A percentile compares a stretch with the other conserved stretches of the same genome.
Evolutionary conservation across 495 filamentous ascomycete genomes (phyloP).

Genomic region (Baudoinia panamericana): DNA sequence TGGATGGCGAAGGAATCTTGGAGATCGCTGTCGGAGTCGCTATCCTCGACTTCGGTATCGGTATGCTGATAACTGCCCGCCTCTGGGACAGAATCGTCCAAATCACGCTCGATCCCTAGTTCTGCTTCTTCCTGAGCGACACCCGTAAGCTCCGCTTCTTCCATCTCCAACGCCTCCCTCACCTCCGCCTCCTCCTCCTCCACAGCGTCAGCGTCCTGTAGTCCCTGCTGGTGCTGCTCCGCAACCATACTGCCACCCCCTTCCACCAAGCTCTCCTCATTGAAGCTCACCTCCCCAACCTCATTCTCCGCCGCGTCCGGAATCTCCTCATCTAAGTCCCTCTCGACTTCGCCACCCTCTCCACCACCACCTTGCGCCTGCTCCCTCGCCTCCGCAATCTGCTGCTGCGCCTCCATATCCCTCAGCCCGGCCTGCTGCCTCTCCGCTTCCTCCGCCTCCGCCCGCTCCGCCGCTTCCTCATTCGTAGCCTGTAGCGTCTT

Average conservation of each 20-base stretch:
- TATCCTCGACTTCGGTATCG: slow-evolving; percentile 63
- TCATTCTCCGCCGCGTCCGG: slow-evolving; percentile 47
- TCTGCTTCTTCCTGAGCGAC: slow-evolving; percentile 35
- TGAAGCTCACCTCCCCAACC: slow-evolving; percentile 24
- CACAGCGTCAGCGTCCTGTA: too few species aligned
- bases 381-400: slow-evolving; percentile 15
- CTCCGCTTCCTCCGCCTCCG: slow-evolving; percentile 29
- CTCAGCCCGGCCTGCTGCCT: slow-evolving; percentile 25
- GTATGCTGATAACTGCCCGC: slow-evolving; percentile 66
- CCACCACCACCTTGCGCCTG: slow-evolving; percentile 5
- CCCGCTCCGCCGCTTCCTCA: slow-evolving; percentile 32
- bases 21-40: slow-evolving; percentile 19
- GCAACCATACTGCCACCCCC: slow-evolving; percentile 17
- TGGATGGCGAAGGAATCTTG: slow-evolving; percentile 15
- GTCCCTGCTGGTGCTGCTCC: slow-evolving; percentile 21
- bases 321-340: slow-evolving; percentile 55
- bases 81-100: slow-evolving; percentile 57
- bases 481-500: slow-evolving; percentile 34
- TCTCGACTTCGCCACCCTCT: slow-evolving; percentile 17
- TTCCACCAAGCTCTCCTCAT: slow-evolving; percentile 26
- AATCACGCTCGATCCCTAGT: slow-evolving; percentile 42
- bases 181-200: slow-evolving; percentile 25
- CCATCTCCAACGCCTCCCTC: slow-evolving; percentile 25
- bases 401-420: slow-evolving; percentile 25
- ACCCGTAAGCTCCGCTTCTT: slow-evolving; percentile 32